A percentile compares a stretch with the other conserved stretches of the same genome.
These are phyloP conservation scores for Termitomyces eurrhizus DNA, from an alignment of 768 basidiomycete species.

Conservation along the genomic window DNA sequence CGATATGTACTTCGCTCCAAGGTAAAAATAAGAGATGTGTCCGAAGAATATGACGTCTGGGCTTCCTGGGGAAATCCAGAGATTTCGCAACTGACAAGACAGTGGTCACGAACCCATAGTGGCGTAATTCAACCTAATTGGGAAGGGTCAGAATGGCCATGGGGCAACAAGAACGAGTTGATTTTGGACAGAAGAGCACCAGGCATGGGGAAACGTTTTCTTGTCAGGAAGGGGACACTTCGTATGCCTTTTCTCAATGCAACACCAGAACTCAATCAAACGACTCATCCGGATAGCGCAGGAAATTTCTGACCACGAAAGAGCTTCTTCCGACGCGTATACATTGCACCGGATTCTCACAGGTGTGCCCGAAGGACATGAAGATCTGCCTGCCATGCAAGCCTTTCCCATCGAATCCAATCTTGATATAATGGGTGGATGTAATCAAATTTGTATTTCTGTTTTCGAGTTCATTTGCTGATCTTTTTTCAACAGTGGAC, in stretches of 20 bases:
- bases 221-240: slow-evolving; percentile 63
- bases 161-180: slow-evolving; percentile 52
- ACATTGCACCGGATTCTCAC: slow-evolving; percentile 72
- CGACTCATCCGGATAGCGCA: slow-evolving; percentile 33
- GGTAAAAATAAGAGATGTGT: slow-evolving; percentile 77
- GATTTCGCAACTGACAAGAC: slow-evolving; percentile 27
- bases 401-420: slow-evolving; percentile 95
- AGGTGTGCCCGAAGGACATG: slow-evolving; percentile 84
- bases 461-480: slow-evolving; percentile 1
- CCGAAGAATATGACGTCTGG: slow-evolving; percentile 79
- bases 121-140: slow-evolving; percentile 78
- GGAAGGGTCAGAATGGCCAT: slow-evolving; percentile 48
- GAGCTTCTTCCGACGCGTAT: slow-evolving; percentile 54
- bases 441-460: slow-evolving; percentile 41
- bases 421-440: slow-evolving; percentile 89
- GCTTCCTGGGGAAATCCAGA: slow-evolving; percentile 60
- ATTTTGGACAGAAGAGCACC: slow-evolving; percentile 65
- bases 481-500: slow-evolving; percentile 53
- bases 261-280: not conserved
- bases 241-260: slow-evolving; percentile 50
- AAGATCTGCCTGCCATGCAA: slow-evolving; percentile 71
- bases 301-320: slow-evolving; percentile 54
- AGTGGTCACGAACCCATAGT: slow-evolving; percentile 58
- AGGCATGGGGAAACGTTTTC: slow-evolving; percentile 74
- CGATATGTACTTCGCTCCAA: slow-evolving; percentile 86